Evolutionary conservation across 352 stramenopile genomes (phyloP).

Genomic region (Phytopythium aichiense): DNA sequence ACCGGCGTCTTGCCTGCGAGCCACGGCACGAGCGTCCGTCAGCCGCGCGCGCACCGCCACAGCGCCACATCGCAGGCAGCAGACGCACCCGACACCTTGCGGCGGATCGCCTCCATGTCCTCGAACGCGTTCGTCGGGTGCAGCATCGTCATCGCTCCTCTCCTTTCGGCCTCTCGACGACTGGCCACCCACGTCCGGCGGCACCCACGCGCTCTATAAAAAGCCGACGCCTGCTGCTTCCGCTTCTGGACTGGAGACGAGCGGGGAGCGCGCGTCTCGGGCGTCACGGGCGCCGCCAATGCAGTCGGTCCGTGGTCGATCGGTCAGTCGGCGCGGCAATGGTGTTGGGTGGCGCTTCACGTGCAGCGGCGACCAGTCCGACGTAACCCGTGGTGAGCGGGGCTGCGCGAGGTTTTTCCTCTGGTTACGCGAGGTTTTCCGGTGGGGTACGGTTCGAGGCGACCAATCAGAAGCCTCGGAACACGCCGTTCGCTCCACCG

Average conservation of each 20-base stretch:
- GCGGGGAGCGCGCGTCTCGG: no score
- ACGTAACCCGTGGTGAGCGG: background rate
- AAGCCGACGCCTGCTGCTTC: background rate
- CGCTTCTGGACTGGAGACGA: no score
- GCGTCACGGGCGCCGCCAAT: no score
- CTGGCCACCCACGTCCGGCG: background rate
- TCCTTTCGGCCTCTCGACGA: background rate
- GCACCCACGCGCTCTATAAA: background rate
- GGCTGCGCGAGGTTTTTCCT: no score
- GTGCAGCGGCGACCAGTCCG: background rate
- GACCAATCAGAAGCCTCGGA: constrained; percentile 7
- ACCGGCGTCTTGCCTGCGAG: constrained; percentile 54
- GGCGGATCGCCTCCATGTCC: constrained; percentile 52
- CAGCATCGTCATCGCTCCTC: constrained; percentile 20
- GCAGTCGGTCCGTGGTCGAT: no score
- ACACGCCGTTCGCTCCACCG: background rate
- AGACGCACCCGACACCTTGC: constrained; percentile 44
- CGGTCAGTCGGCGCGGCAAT: background rate
- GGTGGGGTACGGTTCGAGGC: background rate
- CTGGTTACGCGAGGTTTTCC: background rate
- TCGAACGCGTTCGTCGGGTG: constrained; percentile 57
- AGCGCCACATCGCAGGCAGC: background rate
- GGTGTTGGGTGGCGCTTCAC: background rate
- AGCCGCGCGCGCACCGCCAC: constrained; percentile 5
- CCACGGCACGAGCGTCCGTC: constrained; percentile 9